phyloP scores from a whole-genome alignment of 2,329 filamentous ascomycete species.

The Trichoderma lentiforme region DNA sequence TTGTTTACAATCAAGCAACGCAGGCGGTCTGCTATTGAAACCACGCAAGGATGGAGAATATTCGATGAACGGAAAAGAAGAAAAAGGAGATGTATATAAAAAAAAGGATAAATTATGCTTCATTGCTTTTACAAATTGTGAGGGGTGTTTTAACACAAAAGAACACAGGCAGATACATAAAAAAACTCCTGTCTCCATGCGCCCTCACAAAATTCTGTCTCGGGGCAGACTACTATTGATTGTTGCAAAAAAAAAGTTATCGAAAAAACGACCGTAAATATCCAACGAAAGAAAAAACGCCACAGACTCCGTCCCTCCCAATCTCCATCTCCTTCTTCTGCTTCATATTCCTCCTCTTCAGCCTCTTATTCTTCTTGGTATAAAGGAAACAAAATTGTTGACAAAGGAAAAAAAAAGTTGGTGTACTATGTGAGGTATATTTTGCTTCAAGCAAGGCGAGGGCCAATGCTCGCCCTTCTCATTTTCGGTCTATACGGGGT shows the following conservation, averaged over 20 bases:
- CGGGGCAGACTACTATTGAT: background rate
- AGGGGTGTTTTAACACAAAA: background rate
- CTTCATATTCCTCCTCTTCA: conserved; percentile 20
- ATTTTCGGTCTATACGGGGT: conserved; percentile 37
- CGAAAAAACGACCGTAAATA: conserved; percentile 5
- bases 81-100: background rate
- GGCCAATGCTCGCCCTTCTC: conserved; percentile 27
- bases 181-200: conserved; percentile 1
- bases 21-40: too few relatives aligned
- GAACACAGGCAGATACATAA: background rate
- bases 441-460: conserved; percentile 31
- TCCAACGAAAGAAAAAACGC: conserved; percentile 23
- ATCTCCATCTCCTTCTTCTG: background rate
- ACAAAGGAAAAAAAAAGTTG: conserved; percentile 36
- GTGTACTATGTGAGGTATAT: conserved; percentile 26
- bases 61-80: background rate
- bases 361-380: conserved; percentile 17
- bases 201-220: background rate
- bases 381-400: conserved; percentile 16
- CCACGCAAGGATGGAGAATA: background rate
- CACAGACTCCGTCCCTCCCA: conserved; percentile 28
- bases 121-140: conserved; percentile 2
- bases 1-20: too few relatives aligned
- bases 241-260: background rate
- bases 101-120: conserved; percentile 1